Evolutionary conservation across 306 rosid species (phyloP).

Genomic region (Alnus glutinosa): DNA sequence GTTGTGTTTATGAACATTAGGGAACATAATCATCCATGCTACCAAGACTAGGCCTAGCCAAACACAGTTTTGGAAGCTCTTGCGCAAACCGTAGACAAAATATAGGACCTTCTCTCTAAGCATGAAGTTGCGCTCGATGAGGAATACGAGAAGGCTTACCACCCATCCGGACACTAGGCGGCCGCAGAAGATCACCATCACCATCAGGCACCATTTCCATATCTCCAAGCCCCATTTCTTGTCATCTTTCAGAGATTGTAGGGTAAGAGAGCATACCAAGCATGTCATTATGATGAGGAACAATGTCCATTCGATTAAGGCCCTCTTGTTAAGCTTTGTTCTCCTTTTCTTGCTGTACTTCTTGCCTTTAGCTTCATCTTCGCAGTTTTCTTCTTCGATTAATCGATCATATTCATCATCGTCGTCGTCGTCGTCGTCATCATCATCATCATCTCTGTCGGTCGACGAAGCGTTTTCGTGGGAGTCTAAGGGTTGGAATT

Average conservation of each 20-base stretch:
- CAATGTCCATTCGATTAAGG: constrained; percentile 40
- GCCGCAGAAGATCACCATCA: constrained; percentile 56
- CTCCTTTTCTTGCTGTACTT: constrained; percentile 13
- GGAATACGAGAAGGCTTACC: constrained; percentile 38
- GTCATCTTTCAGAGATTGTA: constrained; percentile 17
- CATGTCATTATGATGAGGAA: constrained; percentile 45
- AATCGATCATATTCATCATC: constrained; percentile 27
- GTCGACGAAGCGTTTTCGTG: constrained; percentile 19
- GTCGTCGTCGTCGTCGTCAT: constrained; percentile 18
- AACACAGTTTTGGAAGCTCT: constrained; percentile 54
- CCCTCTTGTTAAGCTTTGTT: constrained; percentile 43
- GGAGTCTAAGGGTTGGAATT: constrained; percentile 11
- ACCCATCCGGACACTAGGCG: constrained; percentile 49
- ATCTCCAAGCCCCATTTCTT: constrained; percentile 35
- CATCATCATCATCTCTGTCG: constrained; percentile 8
- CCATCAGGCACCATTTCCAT: constrained; percentile 56
- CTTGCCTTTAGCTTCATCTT: constrained; percentile 1
- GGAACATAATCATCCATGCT: constrained; percentile 53
- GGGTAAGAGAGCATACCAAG: constrained; percentile 40
- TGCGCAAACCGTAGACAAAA: constrained; percentile 48
- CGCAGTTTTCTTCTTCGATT: constrained; percentile 12
- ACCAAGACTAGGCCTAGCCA: constrained; percentile 46
- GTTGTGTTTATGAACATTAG: constrained; percentile 38
- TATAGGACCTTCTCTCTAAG: constrained; percentile 44
- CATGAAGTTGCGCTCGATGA: constrained; percentile 56